Evolutionary conservation across 2,329 filamentous ascomycete genomes (phyloP).

Genomic region (Fusarium circinatum): DNA sequence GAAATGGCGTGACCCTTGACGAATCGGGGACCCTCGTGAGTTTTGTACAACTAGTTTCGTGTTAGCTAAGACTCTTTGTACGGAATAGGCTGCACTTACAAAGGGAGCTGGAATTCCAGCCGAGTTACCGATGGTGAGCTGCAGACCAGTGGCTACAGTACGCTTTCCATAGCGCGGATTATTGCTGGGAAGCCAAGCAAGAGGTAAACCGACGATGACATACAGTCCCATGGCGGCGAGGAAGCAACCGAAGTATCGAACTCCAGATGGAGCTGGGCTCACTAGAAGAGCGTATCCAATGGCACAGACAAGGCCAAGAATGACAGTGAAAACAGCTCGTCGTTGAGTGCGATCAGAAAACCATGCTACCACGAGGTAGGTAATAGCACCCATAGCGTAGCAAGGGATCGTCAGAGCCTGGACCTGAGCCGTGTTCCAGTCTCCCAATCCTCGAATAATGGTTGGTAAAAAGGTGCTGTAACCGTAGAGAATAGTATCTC

Average conservation of each 20-base stretch:
- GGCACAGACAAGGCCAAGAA: constrained; percentile 63
- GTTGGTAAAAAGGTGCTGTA: constrained; percentile 74
- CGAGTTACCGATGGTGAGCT: constrained; percentile 71
- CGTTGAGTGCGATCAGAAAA: constrained; percentile 67
- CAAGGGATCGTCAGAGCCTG: constrained; percentile 76
- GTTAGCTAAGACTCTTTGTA: neutral
- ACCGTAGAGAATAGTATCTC: constrained; percentile 70
- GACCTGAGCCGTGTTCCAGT: constrained; percentile 53
- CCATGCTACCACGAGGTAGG: constrained; percentile 66
- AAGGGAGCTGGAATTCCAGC: constrained; percentile 72
- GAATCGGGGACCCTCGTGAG: constrained; percentile 55
- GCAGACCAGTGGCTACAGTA: constrained; percentile 68
- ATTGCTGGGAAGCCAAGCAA: constrained; percentile 62
- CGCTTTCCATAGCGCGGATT: constrained; percentile 72
- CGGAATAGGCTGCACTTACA: constrained; percentile 2
- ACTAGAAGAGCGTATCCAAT: constrained; percentile 69
- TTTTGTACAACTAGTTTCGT: constrained; percentile 40
- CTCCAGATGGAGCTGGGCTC: constrained; percentile 60
- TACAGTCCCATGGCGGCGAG: constrained; percentile 72
- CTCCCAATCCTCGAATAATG: constrained; percentile 69
- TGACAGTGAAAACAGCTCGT: constrained; percentile 64
- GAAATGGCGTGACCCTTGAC: constrained; percentile 62
- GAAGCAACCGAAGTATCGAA: constrained; percentile 71
- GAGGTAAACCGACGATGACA: constrained; percentile 50
- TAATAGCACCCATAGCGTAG: constrained; percentile 70